A percentile compares a stretch with the other conserved stretches of the same genome.
phyloP scores from a whole-genome alignment of 2,329 filamentous ascomycete species.

The Pyrenochaeta sp. region DNA sequence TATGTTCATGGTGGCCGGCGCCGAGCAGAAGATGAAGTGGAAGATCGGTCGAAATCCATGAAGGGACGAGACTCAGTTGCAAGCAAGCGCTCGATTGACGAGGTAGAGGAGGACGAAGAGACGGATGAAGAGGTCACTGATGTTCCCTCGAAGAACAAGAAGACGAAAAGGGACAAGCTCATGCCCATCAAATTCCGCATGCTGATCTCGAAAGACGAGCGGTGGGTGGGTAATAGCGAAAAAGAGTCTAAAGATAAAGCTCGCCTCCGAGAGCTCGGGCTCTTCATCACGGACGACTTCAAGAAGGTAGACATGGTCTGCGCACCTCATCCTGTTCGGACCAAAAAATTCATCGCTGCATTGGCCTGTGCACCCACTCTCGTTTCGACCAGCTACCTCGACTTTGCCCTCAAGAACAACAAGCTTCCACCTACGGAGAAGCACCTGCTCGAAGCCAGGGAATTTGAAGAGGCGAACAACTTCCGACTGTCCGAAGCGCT shows the following conservation, averaged over 20 bases:
- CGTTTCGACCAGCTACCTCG: conserved; percentile 80
- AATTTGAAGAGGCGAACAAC: conserved; percentile 75
- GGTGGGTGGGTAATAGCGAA: conserved; percentile 77
- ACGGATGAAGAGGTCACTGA: conserved; percentile 58
- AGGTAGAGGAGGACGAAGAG: conserved; percentile 51
- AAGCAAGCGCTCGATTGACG: conserved; percentile 56
- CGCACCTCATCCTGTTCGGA: conserved; percentile 85
- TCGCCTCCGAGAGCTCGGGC: conserved; percentile 81
- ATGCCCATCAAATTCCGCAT: conserved; percentile 77
- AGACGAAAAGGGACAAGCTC: conserved; percentile 56
- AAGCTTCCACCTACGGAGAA: conserved; percentile 70
- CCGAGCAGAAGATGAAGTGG: conserved; percentile 48
- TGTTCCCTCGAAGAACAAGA: conserved; percentile 69
- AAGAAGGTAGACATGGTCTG: conserved; percentile 84
- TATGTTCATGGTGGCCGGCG: conserved; percentile 64
- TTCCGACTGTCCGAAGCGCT: conserved; percentile 75
- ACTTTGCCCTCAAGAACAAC: conserved; percentile 75
- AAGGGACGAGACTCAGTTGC: conserved; percentile 51
- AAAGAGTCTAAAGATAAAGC: conserved; percentile 85
- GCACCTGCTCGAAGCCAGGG: conserved; percentile 74
- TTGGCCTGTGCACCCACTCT: conserved; percentile 82
- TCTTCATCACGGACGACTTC: conserved; percentile 79
- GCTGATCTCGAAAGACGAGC: conserved; percentile 82
- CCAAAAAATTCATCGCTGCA: conserved; percentile 90
- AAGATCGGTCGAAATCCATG: conserved; percentile 38